Evolutionary conservation across 768 basidiomycete genomes (phyloP), one percentile per base, ranked within the genome.

Genomic region (Cyclocybe cylindracea): DNA sequence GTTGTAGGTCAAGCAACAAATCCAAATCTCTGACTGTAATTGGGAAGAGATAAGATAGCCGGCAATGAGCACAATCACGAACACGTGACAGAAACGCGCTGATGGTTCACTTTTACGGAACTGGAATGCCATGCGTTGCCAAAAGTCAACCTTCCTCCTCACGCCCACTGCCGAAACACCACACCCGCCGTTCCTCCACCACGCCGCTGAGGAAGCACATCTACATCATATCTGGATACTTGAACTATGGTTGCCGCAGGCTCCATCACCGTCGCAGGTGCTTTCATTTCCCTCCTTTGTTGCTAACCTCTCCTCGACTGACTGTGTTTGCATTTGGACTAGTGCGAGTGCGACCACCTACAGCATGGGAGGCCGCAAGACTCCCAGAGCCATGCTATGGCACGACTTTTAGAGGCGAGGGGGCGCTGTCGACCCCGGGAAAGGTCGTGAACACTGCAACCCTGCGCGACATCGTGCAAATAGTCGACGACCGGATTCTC

Each of bases 291-390:
- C 54, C 36, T 32, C 44, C 51, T 55, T 57, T 65, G 47, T 57
- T 56, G 50, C 56, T 53, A 34, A 45, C 46, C 40, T 52, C 42
- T 9, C n/a, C 47, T 50, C 46, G 50, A 45, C 18, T 49, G 41
- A 50, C 53, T 58, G 46, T 55, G 51, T 51, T 24, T 24, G 24
- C 32, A 40, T 38, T 39, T 53, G 50, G 53, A 42, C 35, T 67
- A 95, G 94, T 97, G 48, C 92, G 95, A 59, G 89, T 95, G 53
- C 85, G 94, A 46, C 94, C 94, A 43, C 91, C 93, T 49, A 89
- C 89, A 46, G 33, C 85, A 39, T 89, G 84, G 81, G 94, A 97
- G 71, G 86, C 89, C 40, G 84, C 86, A 18, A 87, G 92, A 44
- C 85, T 95, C 41, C 91, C 94, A 48, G 85, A 87, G 60, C 79